These are phyloP conservation scores for Vanrija sp. DNA, from an alignment of 1,284 basidiomycete species.

Conservation along the genomic window DNA sequence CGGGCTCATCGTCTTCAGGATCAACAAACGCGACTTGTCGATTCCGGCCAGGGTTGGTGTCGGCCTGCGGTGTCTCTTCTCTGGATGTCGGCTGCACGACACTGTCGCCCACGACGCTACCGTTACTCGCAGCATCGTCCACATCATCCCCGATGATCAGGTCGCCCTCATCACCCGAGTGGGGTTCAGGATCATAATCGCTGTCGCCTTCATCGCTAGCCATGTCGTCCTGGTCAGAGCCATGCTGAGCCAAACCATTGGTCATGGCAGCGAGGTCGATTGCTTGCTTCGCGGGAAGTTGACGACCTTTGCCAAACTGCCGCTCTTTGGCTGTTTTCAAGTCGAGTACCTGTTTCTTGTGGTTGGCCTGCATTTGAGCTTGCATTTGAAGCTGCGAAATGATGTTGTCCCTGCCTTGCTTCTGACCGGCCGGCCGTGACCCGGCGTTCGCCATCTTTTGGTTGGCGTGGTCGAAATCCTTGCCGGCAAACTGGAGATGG, in stretches of 20 bases:
- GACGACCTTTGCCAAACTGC: slow-evolving; percentile 20
- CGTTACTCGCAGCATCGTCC: slow-evolving; percentile 5
- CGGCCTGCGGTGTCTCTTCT: slow-evolving; percentile 1
- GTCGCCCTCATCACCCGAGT: slow-evolving; percentile 13
- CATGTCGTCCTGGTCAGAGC: neutral
- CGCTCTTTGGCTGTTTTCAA: slow-evolving; percentile 24
- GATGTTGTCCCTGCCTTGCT: slow-evolving; percentile 24
- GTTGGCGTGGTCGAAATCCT: slow-evolving; percentile 25
- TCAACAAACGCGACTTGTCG: slow-evolving; percentile 20
- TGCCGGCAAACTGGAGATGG: slow-evolving; percentile 28
- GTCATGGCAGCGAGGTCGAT: slow-evolving; percentile 16
- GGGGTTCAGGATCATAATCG: slow-evolving; percentile 18
- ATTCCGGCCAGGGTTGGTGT: neutral
- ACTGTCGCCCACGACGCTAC: slow-evolving; percentile 12
- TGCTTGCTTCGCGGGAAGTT: slow-evolving; percentile 22
- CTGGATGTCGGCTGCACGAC: neutral
- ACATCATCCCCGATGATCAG: slow-evolving; percentile 15
- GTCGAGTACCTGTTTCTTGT: slow-evolving; percentile 16
- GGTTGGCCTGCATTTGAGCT: slow-evolving; percentile 7
- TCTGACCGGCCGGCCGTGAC: slow-evolving; percentile 27
- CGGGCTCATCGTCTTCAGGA: slow-evolving; percentile 25
- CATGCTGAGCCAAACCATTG: neutral
- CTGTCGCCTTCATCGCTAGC: slow-evolving; percentile 9
- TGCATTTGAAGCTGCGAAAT: slow-evolving; percentile 20
- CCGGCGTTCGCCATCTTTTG: slow-evolving; percentile 24